These are phyloP conservation scores for Ananas comosus DNA, from an alignment of 176 grass and related monocot species.

Conservation along the genomic window DNA sequence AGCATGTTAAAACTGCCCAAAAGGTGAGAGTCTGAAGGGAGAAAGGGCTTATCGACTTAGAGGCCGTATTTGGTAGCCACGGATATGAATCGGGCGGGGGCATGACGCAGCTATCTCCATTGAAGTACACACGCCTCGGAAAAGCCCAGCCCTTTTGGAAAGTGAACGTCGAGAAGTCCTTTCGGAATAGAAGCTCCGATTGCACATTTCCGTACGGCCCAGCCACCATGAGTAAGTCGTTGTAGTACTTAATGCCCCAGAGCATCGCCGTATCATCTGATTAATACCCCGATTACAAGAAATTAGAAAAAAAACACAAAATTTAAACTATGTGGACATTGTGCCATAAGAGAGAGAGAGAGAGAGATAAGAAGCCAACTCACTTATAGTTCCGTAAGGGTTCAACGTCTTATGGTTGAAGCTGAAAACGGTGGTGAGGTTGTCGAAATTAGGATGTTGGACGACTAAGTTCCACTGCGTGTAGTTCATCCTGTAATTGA, in stretches of 20 bases:
- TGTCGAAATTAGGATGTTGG: slow-evolving; percentile 63
- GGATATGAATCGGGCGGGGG: slow-evolving; percentile 51
- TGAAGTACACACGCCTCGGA: slow-evolving; percentile 67
- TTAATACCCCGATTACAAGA: background rate
- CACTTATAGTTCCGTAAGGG: slow-evolving; percentile 55
- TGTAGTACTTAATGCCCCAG: slow-evolving; percentile 69
- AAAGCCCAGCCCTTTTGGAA: slow-evolving; percentile 68
- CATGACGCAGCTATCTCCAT: slow-evolving; percentile 71
- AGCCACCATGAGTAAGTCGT: slow-evolving; percentile 55
- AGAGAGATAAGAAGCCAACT: slow-evolving; percentile 17
- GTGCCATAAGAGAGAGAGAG: background rate
- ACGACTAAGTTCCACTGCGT: slow-evolving; percentile 64
- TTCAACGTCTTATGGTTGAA: slow-evolving; percentile 57
- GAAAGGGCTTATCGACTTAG: slow-evolving; percentile 10
- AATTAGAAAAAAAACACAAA: background rate
- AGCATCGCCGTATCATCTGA: slow-evolving; percentile 75
- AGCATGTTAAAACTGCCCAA: slow-evolving; percentile 22
- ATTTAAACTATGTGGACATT: background rate
- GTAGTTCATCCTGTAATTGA: slow-evolving; percentile 78
- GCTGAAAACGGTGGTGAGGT: slow-evolving; percentile 55
- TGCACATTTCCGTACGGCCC: slow-evolving; percentile 61
- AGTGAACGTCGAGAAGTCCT: slow-evolving; percentile 35
- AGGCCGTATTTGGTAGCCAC: slow-evolving; percentile 39
- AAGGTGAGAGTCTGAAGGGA: slow-evolving; percentile 13
- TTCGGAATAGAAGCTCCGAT: slow-evolving; percentile 50